Percentiles rank a stretch among this genome's conserved stretches.
These are phyloP conservation scores for Tetrapisispora nanseiensis DNA, from an alignment of 805 yeast species.

Conservation along the genomic window DNA sequence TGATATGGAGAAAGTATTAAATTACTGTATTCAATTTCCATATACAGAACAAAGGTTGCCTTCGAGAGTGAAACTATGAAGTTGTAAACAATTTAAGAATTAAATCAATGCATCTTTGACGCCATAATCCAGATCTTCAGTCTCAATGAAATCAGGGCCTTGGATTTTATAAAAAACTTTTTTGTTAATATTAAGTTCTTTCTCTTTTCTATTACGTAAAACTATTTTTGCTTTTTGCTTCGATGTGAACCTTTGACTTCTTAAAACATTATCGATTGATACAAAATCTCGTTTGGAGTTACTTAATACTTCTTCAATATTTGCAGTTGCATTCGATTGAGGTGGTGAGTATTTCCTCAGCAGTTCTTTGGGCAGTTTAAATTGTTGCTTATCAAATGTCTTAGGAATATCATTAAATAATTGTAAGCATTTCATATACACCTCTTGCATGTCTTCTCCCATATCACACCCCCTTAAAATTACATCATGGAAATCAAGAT, in stretches of 20 bases:
- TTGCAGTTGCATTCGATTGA: neutral
- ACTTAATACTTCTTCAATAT: neutral
- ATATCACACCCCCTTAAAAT: constrained; percentile 23
- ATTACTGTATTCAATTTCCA: no score
- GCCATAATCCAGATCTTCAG: neutral
- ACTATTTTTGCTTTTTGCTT: constrained; percentile 11
- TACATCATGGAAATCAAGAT: constrained; percentile 22
- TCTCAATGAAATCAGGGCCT: neutral
- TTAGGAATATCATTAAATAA: constrained; percentile 25
- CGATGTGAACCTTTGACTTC: constrained; percentile 11
- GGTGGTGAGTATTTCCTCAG: constrained; percentile 14
- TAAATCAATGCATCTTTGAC: neutral
- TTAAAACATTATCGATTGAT: constrained; percentile 11
- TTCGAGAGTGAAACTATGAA: neutral
- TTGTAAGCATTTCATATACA: constrained; percentile 26
- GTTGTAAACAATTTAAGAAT: neutral
- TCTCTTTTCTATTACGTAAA: constrained; percentile 5
- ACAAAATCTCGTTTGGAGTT: constrained; percentile 11
- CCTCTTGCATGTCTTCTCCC: constrained; percentile 24
- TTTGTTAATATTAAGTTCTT: neutral
- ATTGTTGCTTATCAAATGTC: constrained; percentile 13
- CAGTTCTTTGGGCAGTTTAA: constrained; percentile 19
- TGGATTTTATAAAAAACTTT: constrained; percentile 3
- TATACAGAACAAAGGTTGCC: no score
- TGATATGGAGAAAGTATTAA: no score